A percentile compares a stretch with the other conserved stretches of the same genome.
Conservation (phyloP, 2,329 filamentous ascomycete species). For the Trichoderma afroharzianum region DNA sequence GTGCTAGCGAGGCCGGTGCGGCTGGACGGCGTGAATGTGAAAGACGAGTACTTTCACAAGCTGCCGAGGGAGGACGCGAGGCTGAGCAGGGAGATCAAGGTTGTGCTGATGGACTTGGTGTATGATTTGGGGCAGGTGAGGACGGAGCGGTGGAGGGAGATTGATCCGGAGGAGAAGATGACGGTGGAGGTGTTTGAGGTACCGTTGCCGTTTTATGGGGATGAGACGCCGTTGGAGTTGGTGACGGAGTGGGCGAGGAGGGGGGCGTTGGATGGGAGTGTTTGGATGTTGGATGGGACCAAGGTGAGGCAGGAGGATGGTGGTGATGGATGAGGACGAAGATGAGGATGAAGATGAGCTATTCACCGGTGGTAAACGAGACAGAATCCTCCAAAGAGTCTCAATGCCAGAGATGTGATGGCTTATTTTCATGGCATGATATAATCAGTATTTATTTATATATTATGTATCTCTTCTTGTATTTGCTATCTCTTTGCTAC, state of each 20-base stretch:
- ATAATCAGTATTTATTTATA: background rate
- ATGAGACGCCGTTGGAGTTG: slow-evolving; percentile 28
- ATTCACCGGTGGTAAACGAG: background rate
- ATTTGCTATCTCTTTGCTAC: background rate
- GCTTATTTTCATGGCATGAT: background rate
- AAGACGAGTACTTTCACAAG: slow-evolving; percentile 40
- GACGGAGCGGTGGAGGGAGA: slow-evolving; percentile 31
- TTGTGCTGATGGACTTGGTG: slow-evolving; percentile 33
- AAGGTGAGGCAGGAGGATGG: slow-evolving; percentile 3
- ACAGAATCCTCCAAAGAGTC: background rate
- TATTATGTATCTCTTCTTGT: background rate
- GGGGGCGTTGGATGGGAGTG: slow-evolving; percentile 38
- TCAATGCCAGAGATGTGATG: background rate
- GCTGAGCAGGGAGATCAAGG: slow-evolving; percentile 28
- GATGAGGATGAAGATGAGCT: background rate
- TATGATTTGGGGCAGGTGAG: slow-evolving; percentile 24
- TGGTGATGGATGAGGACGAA: background rate
- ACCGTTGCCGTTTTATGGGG: slow-evolving; percentile 37
- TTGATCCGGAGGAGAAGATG: slow-evolving; percentile 36
- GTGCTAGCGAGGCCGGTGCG: slow-evolving; percentile 39
- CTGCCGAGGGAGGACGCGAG: slow-evolving; percentile 28
- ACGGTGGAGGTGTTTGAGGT: slow-evolving; percentile 39
- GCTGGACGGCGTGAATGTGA: slow-evolving; percentile 35
- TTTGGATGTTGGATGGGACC: slow-evolving; percentile 35
- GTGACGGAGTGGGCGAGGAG: slow-evolving; percentile 41